Percentiles rank a stretch among this genome's conserved stretches.
Evolutionary conservation across 1,284 basidiomycete species (phyloP).

Genomic region (Cutaneotrichosporon cyanovorans): DNA sequence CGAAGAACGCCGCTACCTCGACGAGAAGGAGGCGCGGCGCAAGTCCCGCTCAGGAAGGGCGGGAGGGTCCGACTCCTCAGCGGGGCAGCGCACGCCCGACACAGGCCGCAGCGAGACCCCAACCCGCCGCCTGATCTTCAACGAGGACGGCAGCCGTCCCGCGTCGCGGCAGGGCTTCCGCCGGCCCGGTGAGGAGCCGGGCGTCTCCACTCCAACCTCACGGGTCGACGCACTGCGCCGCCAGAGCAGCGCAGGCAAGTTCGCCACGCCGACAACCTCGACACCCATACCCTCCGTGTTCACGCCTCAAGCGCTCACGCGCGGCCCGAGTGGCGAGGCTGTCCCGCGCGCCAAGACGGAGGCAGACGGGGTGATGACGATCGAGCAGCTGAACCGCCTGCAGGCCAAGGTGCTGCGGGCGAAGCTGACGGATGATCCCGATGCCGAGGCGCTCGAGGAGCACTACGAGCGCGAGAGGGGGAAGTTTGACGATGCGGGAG

Average conservation of each 20-base stretch:
- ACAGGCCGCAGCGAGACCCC: constrained; percentile 40
- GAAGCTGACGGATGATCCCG: constrained; percentile 66
- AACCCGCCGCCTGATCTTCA: constrained; percentile 44
- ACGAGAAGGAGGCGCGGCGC: constrained; percentile 63
- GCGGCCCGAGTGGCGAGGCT: constrained; percentile 18
- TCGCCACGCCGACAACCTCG: constrained; percentile 14
- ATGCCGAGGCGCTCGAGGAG: constrained; percentile 66
- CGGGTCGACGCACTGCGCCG: constrained; percentile 34
- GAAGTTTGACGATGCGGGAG: constrained; percentile 46
- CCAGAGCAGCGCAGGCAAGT: constrained; percentile 19
- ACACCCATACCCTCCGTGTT: constrained; percentile 85
- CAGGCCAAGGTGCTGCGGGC: constrained; percentile 90
- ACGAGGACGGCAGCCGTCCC: constrained; percentile 43
- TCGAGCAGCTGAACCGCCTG: constrained; percentile 71
- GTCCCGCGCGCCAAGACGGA: background rate
- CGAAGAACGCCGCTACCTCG: constrained; percentile 74
- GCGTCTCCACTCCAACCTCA: constrained; percentile 35
- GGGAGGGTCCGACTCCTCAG: constrained; percentile 52
- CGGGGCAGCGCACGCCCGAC: constrained; percentile 42
- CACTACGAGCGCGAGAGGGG: constrained; percentile 67
- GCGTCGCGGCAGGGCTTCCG: constrained; percentile 71
- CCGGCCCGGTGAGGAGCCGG: constrained; percentile 57
- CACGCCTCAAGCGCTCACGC: constrained; percentile 56
- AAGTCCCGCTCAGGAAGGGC: constrained; percentile 40
- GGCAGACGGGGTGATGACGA: constrained; percentile 45